Evolutionary conservation across 176 grass and related monocot species (phyloP), one percentile per base, ranked within the genome.

Genomic region (Rhynchospora tenuis): DNA sequence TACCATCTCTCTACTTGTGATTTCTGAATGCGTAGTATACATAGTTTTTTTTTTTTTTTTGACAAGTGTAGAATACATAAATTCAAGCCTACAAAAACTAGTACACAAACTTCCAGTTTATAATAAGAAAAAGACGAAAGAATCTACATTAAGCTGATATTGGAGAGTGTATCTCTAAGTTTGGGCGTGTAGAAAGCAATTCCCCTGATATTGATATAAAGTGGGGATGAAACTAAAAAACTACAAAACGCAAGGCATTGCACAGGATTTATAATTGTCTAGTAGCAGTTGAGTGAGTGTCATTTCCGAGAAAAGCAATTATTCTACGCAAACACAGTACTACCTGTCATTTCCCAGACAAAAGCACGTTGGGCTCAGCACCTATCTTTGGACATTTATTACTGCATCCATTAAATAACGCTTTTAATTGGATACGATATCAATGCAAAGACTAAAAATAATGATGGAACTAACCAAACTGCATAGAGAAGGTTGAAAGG

Each of bases 261-360:
- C 70, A 79, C 81, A 74, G 16, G 74, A 66, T 85, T 68, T 88
- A 79, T 84, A 50, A 83, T 82, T 31, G 55, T 24, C 81, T 82
- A 45, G 88, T 81, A 59, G 79, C 82, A 60, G 84, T 86, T 80
- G 83, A 83, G 84, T 63, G 67, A 79, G 55, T 90, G 90, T 92
- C 93, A 95, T 92, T 91, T 95, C 88, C 93, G 51, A 95, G 87
- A 86, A 92, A 92, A 92, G 85, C 78, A 86, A 90, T 96, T 96
- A 89, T 94, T 93, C 85, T 86, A 83, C 79, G 88, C 78, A 89
- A 91, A 84, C 59, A 82, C 86, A 90, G 90, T 80, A 86, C 55
- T 81, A 24, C 85, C 83, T 93, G 87, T 89, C 91, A 91, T 96
- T 96, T 89, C 93, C 93, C 42, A 96, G 90, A 90, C 91, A 91